Evolutionary conservation across 1,284 basidiomycete species (phyloP), one percentile per base, ranked within the genome.

Genomic region (Trametes pubescens): DNA sequence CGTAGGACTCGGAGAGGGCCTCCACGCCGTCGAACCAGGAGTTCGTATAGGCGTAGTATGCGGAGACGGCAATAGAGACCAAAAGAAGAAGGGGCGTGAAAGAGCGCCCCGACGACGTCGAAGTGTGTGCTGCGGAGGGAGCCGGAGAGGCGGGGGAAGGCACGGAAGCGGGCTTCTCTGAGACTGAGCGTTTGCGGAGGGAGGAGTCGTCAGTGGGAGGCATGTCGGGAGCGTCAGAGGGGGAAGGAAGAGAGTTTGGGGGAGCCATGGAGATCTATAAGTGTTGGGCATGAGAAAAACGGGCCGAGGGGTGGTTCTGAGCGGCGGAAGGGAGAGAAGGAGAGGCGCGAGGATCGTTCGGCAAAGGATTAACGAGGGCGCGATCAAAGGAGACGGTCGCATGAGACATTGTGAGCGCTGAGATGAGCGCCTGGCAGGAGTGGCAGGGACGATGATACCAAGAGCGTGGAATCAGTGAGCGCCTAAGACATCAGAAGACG

Each of bases 1-100:
- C 87, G 70, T 90, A 91, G 0, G 77, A 69, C 14, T 74, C 67
- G 13, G 66, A 51, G 34, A 64, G 61, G 4, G 47, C 40, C 6
- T 35, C 24, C 37, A n/a, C 47, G 1, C 26, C 21, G 4, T 10
- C 51, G 24, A 24, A 35, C n/a, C 22, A 11, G 48, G 61, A 22
- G 3, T 35, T 64, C 26, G 38, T 26, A 57, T 65, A 69, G 22
- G 65, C 37, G 26, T 63, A 37, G 51, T 61, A 65, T 24, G 61
- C 40, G 2, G 67, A 64, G 46, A 67, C 24, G 16, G 59, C 59
- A 14, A 71, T 59, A 21, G 70, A 68, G 26, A 66, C 47, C 35
- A 70, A 38, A 18, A 26, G 59, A 40, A 72, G 57, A 34, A 67
- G 34, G 5, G 51, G 14, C 13, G 51, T 65, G 35, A 43, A 16